Evolutionary conservation across 2,329 filamentous ascomycete genomes (phyloP), one percentile per base, ranked within the genome.

Genomic region (Trichoderma simmonsii): DNA sequence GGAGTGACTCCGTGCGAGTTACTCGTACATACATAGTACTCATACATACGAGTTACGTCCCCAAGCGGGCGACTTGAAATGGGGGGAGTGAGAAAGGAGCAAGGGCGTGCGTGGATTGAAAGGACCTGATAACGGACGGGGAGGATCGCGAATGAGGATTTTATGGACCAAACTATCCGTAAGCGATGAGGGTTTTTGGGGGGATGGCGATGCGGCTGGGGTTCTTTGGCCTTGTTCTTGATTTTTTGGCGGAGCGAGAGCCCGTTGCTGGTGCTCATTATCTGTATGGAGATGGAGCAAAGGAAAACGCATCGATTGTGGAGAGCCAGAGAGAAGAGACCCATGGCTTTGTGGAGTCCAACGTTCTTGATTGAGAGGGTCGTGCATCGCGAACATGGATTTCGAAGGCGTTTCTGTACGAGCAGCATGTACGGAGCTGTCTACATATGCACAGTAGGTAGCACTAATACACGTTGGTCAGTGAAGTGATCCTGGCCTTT

Each of bases 361-460:
- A 61, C 28, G 30, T 70, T 62, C 57, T 70, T 36, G 57, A 70
- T 70, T 62, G 28, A 70, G 64, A 67, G 66, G 56, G 67, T 54
- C 67, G n/a, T 70, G 67, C 67, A 70, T 70, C 67, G 21, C 18
- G 24, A 59, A 67, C 64, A 67, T 30, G 64, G 64, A 67, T 67
- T 36, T 2, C 15, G 15, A 43, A 43, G 39, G 39, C 39, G 39
- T 43, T 43, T 43, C 39, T 43, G 39, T 43, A 43, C 34, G 51
- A 30, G 28, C 30, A 30, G 28, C 30, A 14, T n/a, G 36, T 24
- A 48, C 24, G 24, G 24, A 24, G 28, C 36, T 34, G 28, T 57
- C 36, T 36, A 18, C n/a, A 62, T n/a, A n/a, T 15, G 7, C 34
- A 24, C 24, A 24, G 24, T 24, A 24, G 24, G 24, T 24, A 24